Conservation (phyloP, 2,329 filamentous ascomycete species). For the Fusarium haematococcum region DNA sequence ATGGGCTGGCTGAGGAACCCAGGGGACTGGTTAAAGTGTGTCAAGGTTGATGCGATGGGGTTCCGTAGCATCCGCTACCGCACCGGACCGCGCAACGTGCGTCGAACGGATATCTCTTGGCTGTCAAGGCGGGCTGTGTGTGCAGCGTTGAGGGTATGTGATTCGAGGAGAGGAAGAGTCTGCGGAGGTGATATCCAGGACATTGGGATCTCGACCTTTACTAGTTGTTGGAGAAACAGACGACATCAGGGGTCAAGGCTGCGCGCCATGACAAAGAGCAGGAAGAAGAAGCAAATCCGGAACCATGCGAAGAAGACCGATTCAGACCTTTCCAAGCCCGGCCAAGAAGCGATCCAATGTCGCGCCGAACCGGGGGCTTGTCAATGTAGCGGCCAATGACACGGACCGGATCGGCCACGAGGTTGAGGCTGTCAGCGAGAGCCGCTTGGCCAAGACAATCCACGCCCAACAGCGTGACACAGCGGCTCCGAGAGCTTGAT, state of each 20-base stretch:
- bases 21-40: slow-evolving; percentile 27
- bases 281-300: background rate
- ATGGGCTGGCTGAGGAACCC: slow-evolving; percentile 13
- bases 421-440: slow-evolving; percentile 14
- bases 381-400: slow-evolving; percentile 32
- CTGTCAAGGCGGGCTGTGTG: slow-evolving; percentile 29
- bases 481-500: background rate
- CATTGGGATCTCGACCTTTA: slow-evolving; percentile 14
- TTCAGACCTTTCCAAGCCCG: background rate
- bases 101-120: slow-evolving; percentile 5
- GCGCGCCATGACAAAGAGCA: slow-evolving; percentile 18
- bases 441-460: slow-evolving; percentile 7
- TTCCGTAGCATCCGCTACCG: slow-evolving; percentile 11
- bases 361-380: slow-evolving; percentile 11
- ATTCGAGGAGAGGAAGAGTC: slow-evolving; percentile 27
- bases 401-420: slow-evolving; percentile 33
- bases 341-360: slow-evolving; percentile 8
- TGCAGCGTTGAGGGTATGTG: slow-evolving; percentile 30
- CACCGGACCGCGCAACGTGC: slow-evolving; percentile 13
- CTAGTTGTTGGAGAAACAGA: background rate
- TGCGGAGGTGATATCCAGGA: background rate
- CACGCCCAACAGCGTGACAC: background rate
- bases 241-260: slow-evolving; percentile 1
- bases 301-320: slow-evolving; percentile 7
- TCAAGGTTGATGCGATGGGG: background rate